phyloP scores from a whole-genome alignment of 2,329 filamentous ascomycete species.

The Phialemoniopsis sp. region DNA sequence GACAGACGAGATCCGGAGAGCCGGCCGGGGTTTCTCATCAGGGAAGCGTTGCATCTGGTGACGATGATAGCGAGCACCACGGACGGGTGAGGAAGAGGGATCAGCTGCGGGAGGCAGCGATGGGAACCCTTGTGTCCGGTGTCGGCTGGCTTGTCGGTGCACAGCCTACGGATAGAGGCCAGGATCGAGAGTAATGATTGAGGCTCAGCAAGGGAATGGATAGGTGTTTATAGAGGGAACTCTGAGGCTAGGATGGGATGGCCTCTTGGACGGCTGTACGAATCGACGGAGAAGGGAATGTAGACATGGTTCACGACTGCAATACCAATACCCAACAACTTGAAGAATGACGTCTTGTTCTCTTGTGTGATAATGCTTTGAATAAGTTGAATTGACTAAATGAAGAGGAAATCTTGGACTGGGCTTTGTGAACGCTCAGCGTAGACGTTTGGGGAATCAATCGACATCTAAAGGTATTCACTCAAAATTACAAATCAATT shows the following conservation, averaged over 20 bases:
- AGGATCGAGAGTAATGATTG: constrained; percentile 16
- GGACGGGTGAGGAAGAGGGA: constrained; percentile 62
- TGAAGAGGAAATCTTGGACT: too few relatives aligned
- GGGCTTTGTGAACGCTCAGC: too few relatives aligned
- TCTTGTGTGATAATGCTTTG: too few relatives aligned
- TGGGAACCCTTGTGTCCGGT: constrained; percentile 62
- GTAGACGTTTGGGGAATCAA: too few relatives aligned
- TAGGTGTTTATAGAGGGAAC: too few relatives aligned
- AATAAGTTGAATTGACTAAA: too few relatives aligned
- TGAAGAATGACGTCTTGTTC: too few relatives aligned
- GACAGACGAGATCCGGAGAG: constrained; percentile 23
- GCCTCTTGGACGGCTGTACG: background rate
- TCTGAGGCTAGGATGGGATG: too few relatives aligned
- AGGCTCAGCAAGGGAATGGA: background rate
- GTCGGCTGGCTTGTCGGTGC: constrained; percentile 66
- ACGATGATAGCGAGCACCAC: constrained; percentile 12
- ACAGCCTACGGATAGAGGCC: constrained; percentile 27
- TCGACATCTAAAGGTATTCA: too few relatives aligned
- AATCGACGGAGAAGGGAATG: background rate
- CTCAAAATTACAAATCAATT: too few relatives aligned
- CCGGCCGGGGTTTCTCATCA: constrained; percentile 2
- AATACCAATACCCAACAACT: too few relatives aligned
- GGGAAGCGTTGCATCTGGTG: constrained; percentile 7
- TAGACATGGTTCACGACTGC: background rate
- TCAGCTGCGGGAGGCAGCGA: constrained; percentile 61